Base-by-base conservation (phyloP, 73 alveolate species). In the Paramecium pentaurelia region DNA sequence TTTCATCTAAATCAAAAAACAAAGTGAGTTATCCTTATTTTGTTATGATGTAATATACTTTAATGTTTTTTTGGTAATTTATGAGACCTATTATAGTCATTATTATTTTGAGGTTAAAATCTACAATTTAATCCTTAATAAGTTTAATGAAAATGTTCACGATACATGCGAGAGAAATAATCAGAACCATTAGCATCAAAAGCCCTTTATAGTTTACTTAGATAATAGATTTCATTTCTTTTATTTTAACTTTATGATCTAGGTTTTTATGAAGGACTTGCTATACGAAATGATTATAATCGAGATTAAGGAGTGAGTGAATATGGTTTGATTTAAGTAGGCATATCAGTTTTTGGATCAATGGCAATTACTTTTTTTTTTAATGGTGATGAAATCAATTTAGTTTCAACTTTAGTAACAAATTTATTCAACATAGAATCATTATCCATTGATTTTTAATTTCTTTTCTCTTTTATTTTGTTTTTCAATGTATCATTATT, bases 1-100 rank as follows among this genome's bases (percentile, higher is more conserved):
- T 89, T 89, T 89, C 94, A 73, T 89, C 94, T 71, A 89, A 73
- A 89, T 89, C 94, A 71, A 89, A 89, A 51, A 89, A 47, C 34
- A 89, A 38, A 22, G 94, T 89, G 36, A 71, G 47, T 59, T 89
- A 51, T 34, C 93, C 96, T 97, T 54, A 54, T n/a, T n/a, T n/a
- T 96, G 93, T 71, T 86, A 93, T 2, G 96, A 58, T 27, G 51
- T 34, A 9, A n/a, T 70, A 38, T 77, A 89, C 75, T 40, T 40
- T 18, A 32, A 64, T 84, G 38, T 47, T 71, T 58, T 44, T 89
- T 83, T 0, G 84, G 71, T 73, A 89, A 22, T 42, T 54, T 70
- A 49, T 59, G 44, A n/a, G 37, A 77, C 44, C 86, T 18, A 83
- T 71, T 49, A 47, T 60, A 60, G 28, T 77, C 92, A 40, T 71